Conservation (phyloP, 257 asterid genomes). For the Solanum tacnaense region DNA sequence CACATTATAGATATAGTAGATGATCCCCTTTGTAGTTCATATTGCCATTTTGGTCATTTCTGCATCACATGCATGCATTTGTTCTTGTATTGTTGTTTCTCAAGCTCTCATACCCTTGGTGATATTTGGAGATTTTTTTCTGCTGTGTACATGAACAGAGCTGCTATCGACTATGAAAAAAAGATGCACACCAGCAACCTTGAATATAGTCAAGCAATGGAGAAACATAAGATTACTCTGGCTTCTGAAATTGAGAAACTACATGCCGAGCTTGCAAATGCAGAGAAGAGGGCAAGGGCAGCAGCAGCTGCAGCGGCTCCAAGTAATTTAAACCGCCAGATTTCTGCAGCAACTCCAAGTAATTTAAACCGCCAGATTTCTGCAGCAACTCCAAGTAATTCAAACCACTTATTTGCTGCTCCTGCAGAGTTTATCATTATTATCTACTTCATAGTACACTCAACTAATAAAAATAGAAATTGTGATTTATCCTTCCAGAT, state of each 20-base stretch:
- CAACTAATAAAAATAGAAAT: not conserved
- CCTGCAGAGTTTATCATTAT: not conserved
- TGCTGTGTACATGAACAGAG: slow-evolving; percentile 32
- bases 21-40: not conserved
- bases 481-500: slow-evolving; percentile 18
- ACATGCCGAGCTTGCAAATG: slow-evolving; percentile 53
- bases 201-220: slow-evolving; percentile 54
- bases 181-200: slow-evolving; percentile 41
- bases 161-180: slow-evolving; percentile 70
- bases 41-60: not conserved
- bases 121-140: not conserved
- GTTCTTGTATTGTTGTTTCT: not conserved
- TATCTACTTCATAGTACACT: not conserved
- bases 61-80: not conserved
- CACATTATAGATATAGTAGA: not conserved
- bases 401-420: not conserved
- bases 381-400: slow-evolving; percentile 37
- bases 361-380: not conserved
- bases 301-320: slow-evolving; percentile 36
- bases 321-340: slow-evolving; percentile 14
- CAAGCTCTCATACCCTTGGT: not conserved
- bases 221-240: slow-evolving; percentile 47
- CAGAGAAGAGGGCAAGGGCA: slow-evolving; percentile 49
- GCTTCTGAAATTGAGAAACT: slow-evolving; percentile 55
- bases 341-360: slow-evolving; percentile 35